Evolutionary conservation across 208 protist species (phyloP).

Genomic region (Lotmaria passim): DNA sequence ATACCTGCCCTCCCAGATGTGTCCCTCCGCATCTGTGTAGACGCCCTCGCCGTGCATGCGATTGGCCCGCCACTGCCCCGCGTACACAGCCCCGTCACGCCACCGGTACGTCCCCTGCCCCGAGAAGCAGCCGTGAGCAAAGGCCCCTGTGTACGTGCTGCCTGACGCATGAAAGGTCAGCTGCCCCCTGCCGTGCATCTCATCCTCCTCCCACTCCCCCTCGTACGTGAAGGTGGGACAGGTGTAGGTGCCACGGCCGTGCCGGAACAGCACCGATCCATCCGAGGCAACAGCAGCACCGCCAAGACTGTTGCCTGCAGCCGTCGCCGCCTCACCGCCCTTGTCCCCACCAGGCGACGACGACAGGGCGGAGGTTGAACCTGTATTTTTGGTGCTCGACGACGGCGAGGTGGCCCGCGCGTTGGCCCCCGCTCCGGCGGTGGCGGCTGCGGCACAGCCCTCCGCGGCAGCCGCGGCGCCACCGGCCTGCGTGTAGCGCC

Average conservation of each 20-base stretch:
- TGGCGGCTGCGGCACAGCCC: neutral
- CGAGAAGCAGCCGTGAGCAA: constrained; percentile 68
- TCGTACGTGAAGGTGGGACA: constrained; percentile 75
- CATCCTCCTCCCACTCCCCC: constrained; percentile 86
- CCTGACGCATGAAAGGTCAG: constrained; percentile 62
- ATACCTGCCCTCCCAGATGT: constrained; percentile 81
- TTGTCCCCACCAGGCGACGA: neutral
- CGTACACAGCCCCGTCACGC: constrained; percentile 67
- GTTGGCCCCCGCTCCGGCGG: neutral
- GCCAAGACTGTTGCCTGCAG: neutral
- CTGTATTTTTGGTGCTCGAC: neutral
- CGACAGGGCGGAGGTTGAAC: neutral
- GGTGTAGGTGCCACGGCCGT: constrained; percentile 76
- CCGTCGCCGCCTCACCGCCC: constrained; percentile 7
- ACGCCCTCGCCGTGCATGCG: constrained; percentile 88
- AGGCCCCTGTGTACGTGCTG: constrained; percentile 64
- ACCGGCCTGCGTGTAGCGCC: constrained; percentile 37
- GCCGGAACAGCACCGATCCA: constrained; percentile 45
- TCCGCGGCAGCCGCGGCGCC: neutral
- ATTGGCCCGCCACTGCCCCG: constrained; percentile 78
- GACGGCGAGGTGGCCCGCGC: neutral
- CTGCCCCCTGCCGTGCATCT: constrained; percentile 78
- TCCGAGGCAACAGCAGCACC: neutral
- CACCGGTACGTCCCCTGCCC: constrained; percentile 82
- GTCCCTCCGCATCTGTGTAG: constrained; percentile 77